Conservation (phyloP, 495 filamentous ascomycete genomes). For the Halenospora varia region DNA sequence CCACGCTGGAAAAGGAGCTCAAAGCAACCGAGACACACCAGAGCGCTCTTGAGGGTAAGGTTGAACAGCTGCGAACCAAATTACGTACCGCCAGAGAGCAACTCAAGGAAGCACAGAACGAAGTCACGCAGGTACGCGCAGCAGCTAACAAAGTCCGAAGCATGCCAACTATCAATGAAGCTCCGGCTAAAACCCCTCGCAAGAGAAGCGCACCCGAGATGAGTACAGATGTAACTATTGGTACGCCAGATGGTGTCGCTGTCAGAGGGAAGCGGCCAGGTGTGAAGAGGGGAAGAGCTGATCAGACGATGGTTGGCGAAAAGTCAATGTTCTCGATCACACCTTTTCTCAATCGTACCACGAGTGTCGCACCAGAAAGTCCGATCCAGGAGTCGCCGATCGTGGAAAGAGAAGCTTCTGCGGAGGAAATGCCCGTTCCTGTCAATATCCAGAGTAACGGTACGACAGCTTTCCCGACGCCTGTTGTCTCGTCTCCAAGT, state of each 20-base stretch:
- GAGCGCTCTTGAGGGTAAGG: background rate
- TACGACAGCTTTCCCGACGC: background rate
- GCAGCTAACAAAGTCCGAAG: conserved; percentile 1
- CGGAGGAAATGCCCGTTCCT: background rate
- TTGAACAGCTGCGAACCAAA: conserved; percentile 42
- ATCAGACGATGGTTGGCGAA: conserved; percentile 62
- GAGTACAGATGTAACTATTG: conserved; percentile 48
- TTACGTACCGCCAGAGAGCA: conserved; percentile 62
- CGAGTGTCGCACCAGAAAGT: conserved; percentile 47
- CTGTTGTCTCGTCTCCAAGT: conserved; percentile 1
- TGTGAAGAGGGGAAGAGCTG: conserved; percentile 43
- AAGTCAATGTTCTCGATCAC: conserved; percentile 93
- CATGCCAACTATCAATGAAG: conserved; percentile 11
- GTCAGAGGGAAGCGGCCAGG: conserved; percentile 28
- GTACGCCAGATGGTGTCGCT: conserved; percentile 61
- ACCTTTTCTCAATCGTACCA: conserved; percentile 79
- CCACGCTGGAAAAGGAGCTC: background rate
- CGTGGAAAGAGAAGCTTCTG: background rate
- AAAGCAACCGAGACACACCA: background rate
- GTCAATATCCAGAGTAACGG: background rate
- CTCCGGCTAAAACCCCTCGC: conserved; percentile 33
- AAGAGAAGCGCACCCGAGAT: conserved; percentile 43
- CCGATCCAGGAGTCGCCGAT: conserved; percentile 13
- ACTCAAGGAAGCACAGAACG: conserved; percentile 54
- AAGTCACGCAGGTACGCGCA: conserved; percentile 35